Percentiles rank a stretch among this genome's conserved stretches.
Evolutionary conservation across 2,329 filamentous ascomycete species (phyloP).

Genomic region (Apiospora arundinis): DNA sequence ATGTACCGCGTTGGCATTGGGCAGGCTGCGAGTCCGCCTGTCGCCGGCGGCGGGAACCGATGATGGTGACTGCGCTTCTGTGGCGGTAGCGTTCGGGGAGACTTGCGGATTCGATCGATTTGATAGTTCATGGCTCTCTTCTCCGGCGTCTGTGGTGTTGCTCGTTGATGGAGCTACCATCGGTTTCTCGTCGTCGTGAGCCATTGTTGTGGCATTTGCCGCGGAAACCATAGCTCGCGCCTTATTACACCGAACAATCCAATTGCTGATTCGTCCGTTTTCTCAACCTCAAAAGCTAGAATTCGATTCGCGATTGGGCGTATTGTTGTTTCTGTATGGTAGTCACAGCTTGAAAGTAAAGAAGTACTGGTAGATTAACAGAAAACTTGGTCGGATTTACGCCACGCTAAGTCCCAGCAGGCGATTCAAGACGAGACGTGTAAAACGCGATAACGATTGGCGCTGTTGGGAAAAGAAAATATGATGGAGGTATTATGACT

Average conservation of each 20-base stretch:
- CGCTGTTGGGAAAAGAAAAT: not conserved
- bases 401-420: not conserved
- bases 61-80: not conserved
- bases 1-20: not conserved
- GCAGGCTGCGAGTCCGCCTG: not conserved
- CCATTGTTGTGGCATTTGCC: not conserved
- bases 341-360: not conserved
- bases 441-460: not conserved
- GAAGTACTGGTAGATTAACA: not conserved
- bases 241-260: not conserved
- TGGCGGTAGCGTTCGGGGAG: not conserved
- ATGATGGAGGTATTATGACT: not conserved
- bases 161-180: not conserved
- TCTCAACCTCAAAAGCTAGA: not conserved
- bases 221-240: not conserved
- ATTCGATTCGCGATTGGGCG: not conserved
- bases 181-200: conserved; percentile 12
- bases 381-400: not conserved
- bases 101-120: not conserved
- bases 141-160: not conserved
- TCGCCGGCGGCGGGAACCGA: not conserved
- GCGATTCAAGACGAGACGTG: not conserved
- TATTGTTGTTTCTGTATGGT: not conserved
- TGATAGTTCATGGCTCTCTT: not conserved
- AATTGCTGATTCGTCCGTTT: not conserved